A percentile compares a stretch with the other conserved stretches of the same genome.
phyloP scores from a whole-genome alignment of 331 rosid species.

The Spiraea crenata region DNA sequence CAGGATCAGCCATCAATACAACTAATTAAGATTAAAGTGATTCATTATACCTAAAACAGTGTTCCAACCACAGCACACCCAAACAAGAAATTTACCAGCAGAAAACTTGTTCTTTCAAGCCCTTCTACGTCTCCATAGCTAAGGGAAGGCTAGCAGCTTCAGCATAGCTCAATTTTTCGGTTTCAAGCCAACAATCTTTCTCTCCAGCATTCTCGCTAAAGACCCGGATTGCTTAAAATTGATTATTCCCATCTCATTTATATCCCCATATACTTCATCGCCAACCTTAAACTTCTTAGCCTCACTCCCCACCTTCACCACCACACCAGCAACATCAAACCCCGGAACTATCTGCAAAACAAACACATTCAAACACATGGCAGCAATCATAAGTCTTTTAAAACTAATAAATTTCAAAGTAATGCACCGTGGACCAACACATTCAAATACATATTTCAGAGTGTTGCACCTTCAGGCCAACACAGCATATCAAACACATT shows the following conservation, averaged over 20 bases:
- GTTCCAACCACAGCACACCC: constrained; percentile 85
- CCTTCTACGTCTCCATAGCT: constrained; percentile 52
- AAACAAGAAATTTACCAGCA: constrained; percentile 58
- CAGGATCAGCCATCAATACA: no score
- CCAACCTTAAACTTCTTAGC: constrained; percentile 60
- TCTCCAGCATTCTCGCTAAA: constrained; percentile 54
- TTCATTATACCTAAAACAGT: constrained; percentile 52
- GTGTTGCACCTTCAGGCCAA: no score
- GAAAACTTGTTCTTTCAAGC: constrained; percentile 44
- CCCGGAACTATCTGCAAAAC: constrained; percentile 47
- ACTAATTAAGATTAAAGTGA: no score
- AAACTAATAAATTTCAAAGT: no score
- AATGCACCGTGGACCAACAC: no score
- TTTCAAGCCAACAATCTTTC: constrained; percentile 63
- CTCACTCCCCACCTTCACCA: constrained; percentile 54
- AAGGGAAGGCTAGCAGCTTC: constrained; percentile 77
- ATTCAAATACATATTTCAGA: no score
- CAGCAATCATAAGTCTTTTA: no score
- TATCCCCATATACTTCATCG: constrained; percentile 69
- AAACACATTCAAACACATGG: neutral
- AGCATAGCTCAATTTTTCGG: constrained; percentile 51
- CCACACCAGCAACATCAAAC: constrained; percentile 71
- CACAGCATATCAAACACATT: no score
- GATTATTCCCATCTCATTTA: no score
- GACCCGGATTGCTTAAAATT: constrained; percentile 44